Evolutionary conservation across 352 stramenopile genomes (phyloP), one percentile per base, ranked within the genome.

Genomic region (Globisporangium sylvaticum): DNA sequence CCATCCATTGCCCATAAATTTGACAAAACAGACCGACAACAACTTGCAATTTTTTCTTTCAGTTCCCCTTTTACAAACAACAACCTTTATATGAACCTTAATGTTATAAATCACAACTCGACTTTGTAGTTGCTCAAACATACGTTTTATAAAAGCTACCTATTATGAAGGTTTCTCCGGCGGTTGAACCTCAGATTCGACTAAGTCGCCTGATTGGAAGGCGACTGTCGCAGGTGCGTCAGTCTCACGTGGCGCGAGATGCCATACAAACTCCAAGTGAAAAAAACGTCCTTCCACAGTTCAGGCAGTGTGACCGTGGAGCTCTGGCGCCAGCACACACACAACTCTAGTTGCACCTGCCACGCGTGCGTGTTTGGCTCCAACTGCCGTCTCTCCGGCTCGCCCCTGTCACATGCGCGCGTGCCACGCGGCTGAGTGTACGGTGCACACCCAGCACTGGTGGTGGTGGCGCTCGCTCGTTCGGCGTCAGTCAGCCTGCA

Each of bases 151-250:
- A 18, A 15, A 18, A 10, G 18, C 10, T 4, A 42, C 34, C 34
- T 42, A 15, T 18, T 56, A 32, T 15, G n/a, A 29, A 14, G 25
- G 50, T 2, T 56, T 20, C 7, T 57, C 24, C 22, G 24, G 24
- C 10, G 12, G 10, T 37, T 31, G 24, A 34, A 29, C 48, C 22
- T n/a, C n/a, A 55, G 22, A 32, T 57, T 57, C 50, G 50, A 57
- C 24, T 57, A 57, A 57, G 50, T 57, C 14, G 50, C 50, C 48
- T 57, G 50, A 57, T 57, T 57, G 50, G 25, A 57, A 32, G 12
- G 24, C 24, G 50, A 57, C 50, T 57, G 50, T 57, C 50, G 50
- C 50, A 57, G 18, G 24, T 57, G 24, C 10, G 12, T 42, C 34
- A 42, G 12, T 39, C 10, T 14, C 18, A 18, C 7, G 50, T 34